A percentile compares a stretch with the other conserved stretches of the same genome.
These are phyloP conservation scores for Seminavis robusta DNA, from an alignment of 108 stramenopile genomes.

Conservation along the genomic window DNA sequence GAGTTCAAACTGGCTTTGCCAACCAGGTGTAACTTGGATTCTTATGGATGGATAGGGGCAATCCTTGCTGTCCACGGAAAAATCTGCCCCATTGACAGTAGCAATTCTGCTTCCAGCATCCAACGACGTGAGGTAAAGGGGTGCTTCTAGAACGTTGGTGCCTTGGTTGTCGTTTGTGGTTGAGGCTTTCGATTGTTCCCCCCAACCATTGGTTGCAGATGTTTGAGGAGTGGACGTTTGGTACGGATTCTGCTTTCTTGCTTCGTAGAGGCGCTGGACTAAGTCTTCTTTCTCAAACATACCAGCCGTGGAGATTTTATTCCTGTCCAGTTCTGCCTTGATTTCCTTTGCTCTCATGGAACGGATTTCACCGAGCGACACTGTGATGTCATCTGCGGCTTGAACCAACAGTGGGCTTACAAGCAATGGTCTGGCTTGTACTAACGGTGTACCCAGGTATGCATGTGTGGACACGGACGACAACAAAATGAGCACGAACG, in stretches of 20 bases:
- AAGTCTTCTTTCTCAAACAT: conserved; percentile 81
- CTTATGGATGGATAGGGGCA: conserved; percentile 51
- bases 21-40: conserved; percentile 19
- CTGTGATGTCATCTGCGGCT: not conserved
- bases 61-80: conserved; percentile 40
- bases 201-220: not conserved
- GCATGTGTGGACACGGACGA: too few species aligned
- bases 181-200: not conserved
- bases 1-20: conserved; percentile 17
- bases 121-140: conserved; percentile 31
- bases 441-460: too few species aligned
- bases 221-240: not conserved
- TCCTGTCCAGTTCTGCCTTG: conserved; percentile 50
- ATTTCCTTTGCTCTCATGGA: conserved; percentile 58
- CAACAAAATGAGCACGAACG: too few species aligned
- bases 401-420: too few species aligned
- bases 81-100: conserved; percentile 29
- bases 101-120: conserved; percentile 36
- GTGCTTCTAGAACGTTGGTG: conserved; percentile 8
- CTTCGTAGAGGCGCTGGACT: conserved; percentile 50
- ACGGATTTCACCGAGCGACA: conserved; percentile 19
- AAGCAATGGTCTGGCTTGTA: too few species aligned
- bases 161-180: conserved; percentile 17
- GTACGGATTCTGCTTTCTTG: conserved; percentile 5
- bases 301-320: conserved; percentile 39